Evolutionary conservation across 2,329 filamentous ascomycete genomes (phyloP), one percentile per base, ranked within the genome.

Genomic region (Beauveria australis): DNA sequence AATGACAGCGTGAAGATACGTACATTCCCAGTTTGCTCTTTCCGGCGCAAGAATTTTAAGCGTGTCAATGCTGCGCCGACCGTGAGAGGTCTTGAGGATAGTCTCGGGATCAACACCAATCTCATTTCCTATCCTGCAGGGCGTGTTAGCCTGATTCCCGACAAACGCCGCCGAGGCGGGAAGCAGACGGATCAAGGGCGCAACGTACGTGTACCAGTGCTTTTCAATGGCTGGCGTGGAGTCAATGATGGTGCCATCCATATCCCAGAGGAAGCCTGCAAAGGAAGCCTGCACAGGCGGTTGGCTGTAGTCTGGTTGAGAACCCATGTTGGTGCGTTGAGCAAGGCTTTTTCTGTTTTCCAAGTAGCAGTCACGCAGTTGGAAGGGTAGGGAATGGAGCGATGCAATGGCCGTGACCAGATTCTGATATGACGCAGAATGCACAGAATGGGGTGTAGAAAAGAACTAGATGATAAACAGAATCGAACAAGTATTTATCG

Each of bases 21-120:
- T 76, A 95, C 91, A 96, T 65, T 96, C 91, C 91, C 89, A 93
- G 67, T 88, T 97, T 47, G 94, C 94, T 71, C 91, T 91, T 67
- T 89, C 86, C 18, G 91, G 89, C 64, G 90, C 87, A 62, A 96
- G 83, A 30, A 92, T 78, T 71, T 84, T 84, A 62, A 99, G 80
- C 3, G 89, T 86, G 68, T 99, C 94, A 69, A 97, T 96, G 66
- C 87, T 91, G 62, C 94, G 81, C 62, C 93, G 85, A 63, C 94
- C 94, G 74, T 99, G 94, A 5, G 92, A 96, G 10, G 91, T 96
- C 68, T 91, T 83, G 28, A 97, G 82, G 67, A 99, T 97, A 51
- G 88, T 83, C 53, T 87, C 81, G n/a, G 91, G 89, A 65, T 91
- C 85, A 24, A 97, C 87, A 26, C 90, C 90, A 68, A 97, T 88